Conservation (phyloP, 179 eudicot genomes). For the Drosera spatulata region DNA sequence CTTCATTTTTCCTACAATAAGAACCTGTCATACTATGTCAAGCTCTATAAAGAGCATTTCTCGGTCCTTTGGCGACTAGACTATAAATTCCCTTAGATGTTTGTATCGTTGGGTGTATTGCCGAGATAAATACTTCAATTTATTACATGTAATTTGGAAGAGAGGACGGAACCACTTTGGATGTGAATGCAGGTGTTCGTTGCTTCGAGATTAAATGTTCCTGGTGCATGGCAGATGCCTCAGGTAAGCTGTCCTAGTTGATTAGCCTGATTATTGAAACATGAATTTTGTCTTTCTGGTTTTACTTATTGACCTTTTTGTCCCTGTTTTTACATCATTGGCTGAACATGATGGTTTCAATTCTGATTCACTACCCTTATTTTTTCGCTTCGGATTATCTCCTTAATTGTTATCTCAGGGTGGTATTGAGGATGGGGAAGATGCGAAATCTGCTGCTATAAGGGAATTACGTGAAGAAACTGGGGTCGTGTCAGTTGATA, state of each 20-base stretch:
- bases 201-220: slow-evolving; percentile 96
- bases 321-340: background rate
- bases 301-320: background rate
- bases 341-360: no score
- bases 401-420: slow-evolving; percentile 28
- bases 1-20: no score
- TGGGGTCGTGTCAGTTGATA: slow-evolving; percentile 70
- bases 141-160: background rate
- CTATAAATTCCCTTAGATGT: no score
- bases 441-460: slow-evolving; percentile 68
- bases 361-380: no score
- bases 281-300: background rate
- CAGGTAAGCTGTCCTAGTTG: slow-evolving; percentile 31
- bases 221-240: slow-evolving; percentile 99
- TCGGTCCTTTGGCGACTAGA: background rate
- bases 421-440: slow-evolving; percentile 88
- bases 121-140: background rate
- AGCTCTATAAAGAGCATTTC: no score
- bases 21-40: no score
- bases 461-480: slow-evolving; percentile 91
- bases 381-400: no score
- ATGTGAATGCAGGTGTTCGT: slow-evolving; percentile 62
- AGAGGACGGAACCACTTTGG: background rate
- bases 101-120: background rate
- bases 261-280: no score